A percentile compares a stretch with the other conserved stretches of the same genome.
These are phyloP conservation scores for Apiotrichum siamense DNA, from an alignment of 1,284 basidiomycete species.

Conservation along the genomic window DNA sequence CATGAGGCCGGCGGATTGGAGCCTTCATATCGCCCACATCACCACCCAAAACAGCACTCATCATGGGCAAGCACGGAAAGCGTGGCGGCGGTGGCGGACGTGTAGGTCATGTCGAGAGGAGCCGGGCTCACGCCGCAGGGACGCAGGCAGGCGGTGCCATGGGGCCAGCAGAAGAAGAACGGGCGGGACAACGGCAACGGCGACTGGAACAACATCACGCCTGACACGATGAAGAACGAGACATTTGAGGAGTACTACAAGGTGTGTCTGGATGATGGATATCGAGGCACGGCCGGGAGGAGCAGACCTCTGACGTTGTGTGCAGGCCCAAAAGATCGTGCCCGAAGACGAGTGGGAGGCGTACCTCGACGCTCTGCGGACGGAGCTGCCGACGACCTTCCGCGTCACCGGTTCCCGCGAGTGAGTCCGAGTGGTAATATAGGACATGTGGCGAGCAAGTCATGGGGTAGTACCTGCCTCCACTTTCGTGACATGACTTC, in stretches of 20 bases:
- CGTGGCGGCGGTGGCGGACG: conserved; percentile 6
- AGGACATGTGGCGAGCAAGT: conserved; percentile 1
- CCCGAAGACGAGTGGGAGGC: conserved; percentile 65
- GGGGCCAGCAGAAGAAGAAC: conserved; percentile 1
- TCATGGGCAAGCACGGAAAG: conserved; percentile 13
- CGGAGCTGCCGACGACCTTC: conserved; percentile 88
- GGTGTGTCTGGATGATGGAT: conserved; percentile 17
- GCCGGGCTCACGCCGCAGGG: not conserved
- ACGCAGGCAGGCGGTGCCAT: not conserved
- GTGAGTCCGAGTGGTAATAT: conserved; percentile 52
- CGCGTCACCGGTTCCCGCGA: conserved; percentile 80
- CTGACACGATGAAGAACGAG: conserved; percentile 56
- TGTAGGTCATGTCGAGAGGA: not conserved
- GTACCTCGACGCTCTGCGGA: conserved; percentile 64
- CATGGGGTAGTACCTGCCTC: no score
- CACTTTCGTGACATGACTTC: no score
- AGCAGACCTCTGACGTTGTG: not conserved
- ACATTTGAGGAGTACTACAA: conserved; percentile 70
- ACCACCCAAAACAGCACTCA: no score
- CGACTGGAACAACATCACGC: conserved; percentile 20
- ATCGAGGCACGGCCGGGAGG: no score
- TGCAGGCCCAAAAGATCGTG: conserved; percentile 42
- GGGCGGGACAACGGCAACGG: conserved; percentile 1
- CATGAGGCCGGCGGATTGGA: no score
- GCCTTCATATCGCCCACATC: no score